Base-by-base conservation (phyloP, 169 alveolate species). In the Plasmodium knowlesi region DNA sequence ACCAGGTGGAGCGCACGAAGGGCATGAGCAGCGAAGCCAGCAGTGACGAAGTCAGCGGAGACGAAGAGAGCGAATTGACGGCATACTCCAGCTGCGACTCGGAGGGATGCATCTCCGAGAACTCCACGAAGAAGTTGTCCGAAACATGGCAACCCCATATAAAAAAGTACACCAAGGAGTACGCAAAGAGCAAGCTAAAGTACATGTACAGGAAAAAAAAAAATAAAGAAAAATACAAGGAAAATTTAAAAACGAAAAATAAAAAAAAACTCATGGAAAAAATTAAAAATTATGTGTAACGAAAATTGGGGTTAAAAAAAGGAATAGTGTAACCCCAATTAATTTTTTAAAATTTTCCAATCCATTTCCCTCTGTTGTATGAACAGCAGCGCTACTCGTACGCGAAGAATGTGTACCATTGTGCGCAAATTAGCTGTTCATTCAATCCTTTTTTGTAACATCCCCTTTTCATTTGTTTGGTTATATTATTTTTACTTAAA, bases 221-320 rank as follows among this genome's bases (percentile, higher is more conserved):
- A 79, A 76, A 50, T 19, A 88, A 79, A 34, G 94, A 88, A 88
- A 88, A 88, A 32, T 88, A 54, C 39, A 88, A 88, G 82, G 94
- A 88, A 88, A 88, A 79, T 79, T 78, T 88, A 61, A 88, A 88
- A 79, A 88, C 94, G 37, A 88, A 88, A 79, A 88, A 79, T 39
- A 88, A 88, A 88, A 88, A 88, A 54, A 88, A 88, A 53, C n/a
- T 88, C 19, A 88, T 88, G 94, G 94, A 88, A 70, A 88, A 46
- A 50, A 88, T 88, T 61, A 88, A 88, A 88, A 78, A 79, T 39
- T 88, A 72, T 43, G 46, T 79, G 22, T 88, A 61, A 53, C 12
- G 19, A 37, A 30, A n/a, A 53, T 2, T 30, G 30, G 53, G 41
- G 53, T 30, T 16, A 73, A 73, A 72, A 5, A 30, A 28, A 73